Evolutionary conservation across 2,329 filamentous ascomycete genomes (phyloP), one percentile per base, ranked within the genome.

Genomic region (Scolecobasidium constrictum): DNA sequence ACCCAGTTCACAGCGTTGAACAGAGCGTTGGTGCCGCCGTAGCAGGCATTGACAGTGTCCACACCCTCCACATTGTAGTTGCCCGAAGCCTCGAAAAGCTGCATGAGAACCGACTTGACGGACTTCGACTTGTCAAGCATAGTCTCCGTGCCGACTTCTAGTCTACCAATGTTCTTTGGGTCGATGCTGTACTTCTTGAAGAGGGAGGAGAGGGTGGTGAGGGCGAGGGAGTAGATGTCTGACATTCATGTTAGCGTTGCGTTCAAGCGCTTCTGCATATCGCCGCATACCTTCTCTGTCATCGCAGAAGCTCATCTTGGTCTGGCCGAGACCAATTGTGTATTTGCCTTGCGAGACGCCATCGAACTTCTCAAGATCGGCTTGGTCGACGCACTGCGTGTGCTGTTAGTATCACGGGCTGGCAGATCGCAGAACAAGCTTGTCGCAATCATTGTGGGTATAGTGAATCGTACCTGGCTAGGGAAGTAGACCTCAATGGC

Each of bases 71-170:
- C 59, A 57, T 72, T 70, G 56, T 61, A 68, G 59, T 72, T 72
- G 54, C 66, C 69, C n/a, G 61, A 65, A 44, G 63, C 57, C 48
- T 64, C 62, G 48, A 72, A 72, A 37, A 72, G 56, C 49, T 71
- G 68, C 68, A 72, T 72, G 44, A 72, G 56, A 39, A 72, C 67
- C 4, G 67, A 68, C 61, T 72, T 72, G 55, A 70, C 66, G 16
- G 69, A 72, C 56, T 72, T 72, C 45, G 68, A 70, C 63, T 72
- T 72, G 64, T 72, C 69, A 47, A 72, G 63, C 31, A 72, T 58
- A 19, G 69, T 71, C 62, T 72, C 69, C 41, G 69, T 72, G 53
- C 69, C 69, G 47, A 72, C 69, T 52, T 72, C 69, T 47, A 72
- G 57, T 52, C 69, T 62, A 48, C 69, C 69, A 52, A 72, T 72